Conservation (phyloP, 2,329 filamentous ascomycete genomes). For the Fusarium virguliforme region DNA sequence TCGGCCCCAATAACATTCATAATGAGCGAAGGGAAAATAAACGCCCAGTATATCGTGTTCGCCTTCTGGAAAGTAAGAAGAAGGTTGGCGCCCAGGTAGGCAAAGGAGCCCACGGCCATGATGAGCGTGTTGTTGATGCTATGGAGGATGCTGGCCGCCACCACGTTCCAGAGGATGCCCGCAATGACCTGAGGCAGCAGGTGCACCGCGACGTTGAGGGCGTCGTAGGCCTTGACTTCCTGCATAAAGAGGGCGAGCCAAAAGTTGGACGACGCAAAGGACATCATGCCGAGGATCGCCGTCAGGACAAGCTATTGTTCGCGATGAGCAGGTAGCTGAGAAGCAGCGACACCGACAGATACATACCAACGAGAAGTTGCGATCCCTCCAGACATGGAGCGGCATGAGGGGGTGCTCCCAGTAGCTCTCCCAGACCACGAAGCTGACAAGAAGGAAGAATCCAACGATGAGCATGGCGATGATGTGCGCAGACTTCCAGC, state of each 20-base stretch:
- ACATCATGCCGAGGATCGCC: slow-evolving; percentile 74
- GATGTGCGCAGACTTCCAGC: slow-evolving; percentile 75
- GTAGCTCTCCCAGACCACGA: slow-evolving; percentile 75
- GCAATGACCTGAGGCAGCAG: slow-evolving; percentile 77
- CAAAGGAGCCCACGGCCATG: slow-evolving; percentile 63
- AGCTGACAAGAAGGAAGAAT: slow-evolving; percentile 68
- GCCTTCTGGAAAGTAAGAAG: slow-evolving; percentile 71
- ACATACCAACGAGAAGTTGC: slow-evolving; percentile 74
- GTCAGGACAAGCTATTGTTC: slow-evolving; percentile 66
- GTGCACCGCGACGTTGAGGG: slow-evolving; percentile 73
- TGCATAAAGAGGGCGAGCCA: slow-evolving; percentile 79
- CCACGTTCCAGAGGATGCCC: slow-evolving; percentile 74
- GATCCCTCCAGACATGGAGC: slow-evolving; percentile 72
- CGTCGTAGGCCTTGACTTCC: slow-evolving; percentile 65
- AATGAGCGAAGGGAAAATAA: slow-evolving; percentile 74
- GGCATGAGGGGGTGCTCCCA: slow-evolving; percentile 67
- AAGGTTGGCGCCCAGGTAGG: slow-evolving; percentile 61
- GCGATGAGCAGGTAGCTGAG: slow-evolving; percentile 10
- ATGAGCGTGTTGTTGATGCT: slow-evolving; percentile 76
- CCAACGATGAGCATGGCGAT: slow-evolving; percentile 75
- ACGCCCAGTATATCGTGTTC: slow-evolving; percentile 75
- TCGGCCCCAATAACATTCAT: slow-evolving; percentile 77
- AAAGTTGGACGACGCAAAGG: slow-evolving; percentile 73
- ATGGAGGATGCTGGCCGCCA: slow-evolving; percentile 75
- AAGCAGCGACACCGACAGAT: background rate